Conservation (phyloP, 495 filamentous ascomycete species). For the Hyaloscypha variabilis region DNA sequence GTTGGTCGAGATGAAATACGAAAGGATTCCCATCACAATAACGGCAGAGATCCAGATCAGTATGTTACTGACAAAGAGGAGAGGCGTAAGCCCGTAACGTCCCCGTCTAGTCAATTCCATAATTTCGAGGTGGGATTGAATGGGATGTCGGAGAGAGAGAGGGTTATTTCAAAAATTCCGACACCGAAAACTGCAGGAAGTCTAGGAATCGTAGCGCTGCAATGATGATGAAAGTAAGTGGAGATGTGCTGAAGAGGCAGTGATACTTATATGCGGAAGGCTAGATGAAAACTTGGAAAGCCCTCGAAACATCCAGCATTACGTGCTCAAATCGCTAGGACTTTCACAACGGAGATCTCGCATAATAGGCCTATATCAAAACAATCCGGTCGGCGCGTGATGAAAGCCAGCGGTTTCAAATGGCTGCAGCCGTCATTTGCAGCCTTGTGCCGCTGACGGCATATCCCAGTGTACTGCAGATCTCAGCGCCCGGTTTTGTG, state of each 20-base stretch:
- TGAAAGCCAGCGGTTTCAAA: background rate
- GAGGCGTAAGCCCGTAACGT: background rate
- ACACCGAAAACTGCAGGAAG: background rate
- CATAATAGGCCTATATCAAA: background rate
- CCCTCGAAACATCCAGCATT: background rate
- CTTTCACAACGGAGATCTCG: background rate
- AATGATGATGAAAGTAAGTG: background rate
- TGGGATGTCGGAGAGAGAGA: background rate
- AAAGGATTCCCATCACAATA: constrained; percentile 1
- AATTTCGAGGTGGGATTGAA: background rate
- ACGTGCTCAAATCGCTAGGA: background rate
- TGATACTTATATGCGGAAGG: constrained; percentile 1
- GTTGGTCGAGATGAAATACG: background rate
- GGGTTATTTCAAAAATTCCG: background rate
- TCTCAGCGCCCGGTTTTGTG: background rate
- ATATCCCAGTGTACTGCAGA: background rate
- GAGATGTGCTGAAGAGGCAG: background rate
- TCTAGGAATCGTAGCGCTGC: background rate
- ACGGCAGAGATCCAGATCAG: constrained; percentile 1
- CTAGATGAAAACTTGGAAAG: background rate
- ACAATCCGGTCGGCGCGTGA: background rate
- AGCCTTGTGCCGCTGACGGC: background rate
- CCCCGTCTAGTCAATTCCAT: background rate
- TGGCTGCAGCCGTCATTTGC: background rate
- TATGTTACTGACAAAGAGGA: background rate